Base-by-base conservation (phyloP, 2,329 filamentous ascomycete species). In the Diaporthe amygdali region DNA sequence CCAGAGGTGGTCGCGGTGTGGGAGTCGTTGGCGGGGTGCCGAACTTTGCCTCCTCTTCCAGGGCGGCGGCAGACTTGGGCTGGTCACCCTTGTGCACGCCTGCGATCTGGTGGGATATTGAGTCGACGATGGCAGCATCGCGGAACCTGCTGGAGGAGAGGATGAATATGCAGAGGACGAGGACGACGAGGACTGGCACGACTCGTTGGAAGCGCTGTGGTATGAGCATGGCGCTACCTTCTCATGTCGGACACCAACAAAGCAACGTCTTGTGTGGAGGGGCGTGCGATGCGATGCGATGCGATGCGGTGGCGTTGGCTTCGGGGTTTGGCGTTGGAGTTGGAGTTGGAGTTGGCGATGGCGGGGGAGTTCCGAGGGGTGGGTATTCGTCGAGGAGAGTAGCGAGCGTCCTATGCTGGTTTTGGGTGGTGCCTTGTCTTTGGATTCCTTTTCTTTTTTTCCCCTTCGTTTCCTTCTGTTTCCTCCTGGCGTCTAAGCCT, bases 201-300 rank as follows among this genome's bases (percentile, higher is more conserved):
- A 68, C 51, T 47, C 71, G 71, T 67, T 73, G 71, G 66, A 73
- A 71, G 71, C 71, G 71, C 69, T 68, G 69, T 66, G 71, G 69
- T 73, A 73, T 66, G 34, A 73, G 55, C 71, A 73, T 73, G 69
- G 71, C 71, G 69, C 64, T 71, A 71, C 55, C 34, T 64, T 71
- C 32, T 69, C 69, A 71, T 73, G 69, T 71, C 69, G 69, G 27
- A 59, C 30, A 15, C 59, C 30, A 64, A 64, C 41, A 34, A 49
- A 37, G 30, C 41, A 49, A 64, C 32, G 59, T 30, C 2, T 49
- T 17, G 6, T 5, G 59, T 32, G 59, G 20, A 59, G 25, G 32
- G 41, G 27, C 59, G 34, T 39, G 41, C 32, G 37, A 25, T 54
- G 15, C 25, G 37, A 8, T 41, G 46, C 25, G 34, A 5, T 46